Conservation (phyloP, 148 eudicot genomes). For the Chenopodium album region DNA sequence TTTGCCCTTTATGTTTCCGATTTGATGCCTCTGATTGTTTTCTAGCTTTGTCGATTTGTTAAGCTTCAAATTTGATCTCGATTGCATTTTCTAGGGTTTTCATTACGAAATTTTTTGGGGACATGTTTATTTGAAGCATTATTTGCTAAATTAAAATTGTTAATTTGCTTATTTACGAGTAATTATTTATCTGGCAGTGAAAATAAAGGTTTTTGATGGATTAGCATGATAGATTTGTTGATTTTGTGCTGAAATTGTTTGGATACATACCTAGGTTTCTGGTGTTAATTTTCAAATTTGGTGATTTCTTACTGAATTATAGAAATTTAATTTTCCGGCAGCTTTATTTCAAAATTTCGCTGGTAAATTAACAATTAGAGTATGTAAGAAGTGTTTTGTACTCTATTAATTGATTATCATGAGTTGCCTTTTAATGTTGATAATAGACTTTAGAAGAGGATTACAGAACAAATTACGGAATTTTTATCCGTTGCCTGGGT, state of each 20-base stretch:
- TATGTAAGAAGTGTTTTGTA: too few relatives aligned
- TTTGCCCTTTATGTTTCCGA: background rate
- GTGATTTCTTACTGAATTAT: background rate
- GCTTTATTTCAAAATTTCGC: background rate
- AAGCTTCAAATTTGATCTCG: background rate
- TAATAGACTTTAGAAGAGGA: background rate
- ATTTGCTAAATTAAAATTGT: background rate
- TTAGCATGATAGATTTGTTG: too few relatives aligned
- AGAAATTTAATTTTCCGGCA: background rate
- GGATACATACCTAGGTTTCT: background rate
- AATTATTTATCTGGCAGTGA: too few relatives aligned
- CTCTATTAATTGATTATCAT: background rate
- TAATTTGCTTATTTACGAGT: too few relatives aligned
- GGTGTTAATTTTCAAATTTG: background rate
- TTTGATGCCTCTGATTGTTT: background rate
- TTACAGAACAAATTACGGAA: background rate
- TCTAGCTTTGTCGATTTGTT: background rate
- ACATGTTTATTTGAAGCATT: background rate
- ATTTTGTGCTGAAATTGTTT: background rate
- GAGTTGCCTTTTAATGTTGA: background rate
- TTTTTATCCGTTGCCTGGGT: background rate
- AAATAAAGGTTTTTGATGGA: too few relatives aligned
- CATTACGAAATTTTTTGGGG: background rate
- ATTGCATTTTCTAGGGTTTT: conserved; percentile 7
- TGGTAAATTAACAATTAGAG: background rate